Conservation (phyloP, 1,284 basidiomycete species). For the Ganoderma multipileum region DNA sequence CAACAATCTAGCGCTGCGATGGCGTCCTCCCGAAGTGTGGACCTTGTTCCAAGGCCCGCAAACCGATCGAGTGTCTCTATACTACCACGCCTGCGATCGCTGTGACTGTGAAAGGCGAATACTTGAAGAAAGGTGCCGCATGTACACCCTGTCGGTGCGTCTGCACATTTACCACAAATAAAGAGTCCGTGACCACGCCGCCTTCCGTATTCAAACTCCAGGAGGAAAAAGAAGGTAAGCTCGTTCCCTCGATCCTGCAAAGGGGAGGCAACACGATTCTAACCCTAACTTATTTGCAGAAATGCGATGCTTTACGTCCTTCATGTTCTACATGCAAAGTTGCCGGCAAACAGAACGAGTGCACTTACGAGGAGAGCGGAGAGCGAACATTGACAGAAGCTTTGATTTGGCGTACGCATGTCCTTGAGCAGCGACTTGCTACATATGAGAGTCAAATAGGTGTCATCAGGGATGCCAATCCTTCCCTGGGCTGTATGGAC, state of each 20-base stretch:
- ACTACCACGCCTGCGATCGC: conserved; percentile 18
- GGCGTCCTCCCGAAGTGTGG: conserved; percentile 34
- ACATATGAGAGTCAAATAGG: conserved; percentile 25
- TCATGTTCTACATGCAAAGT: conserved; percentile 38
- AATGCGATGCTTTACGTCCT: conserved; percentile 39
- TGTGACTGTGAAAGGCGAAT: conserved; percentile 31
- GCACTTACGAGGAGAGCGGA: conserved; percentile 37
- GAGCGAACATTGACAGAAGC: conserved; percentile 33
- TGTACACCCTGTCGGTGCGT: conserved; percentile 38
- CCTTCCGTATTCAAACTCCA: conserved; percentile 7
- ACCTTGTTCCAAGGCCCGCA: conserved; percentile 37
- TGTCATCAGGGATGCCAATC: background rate
- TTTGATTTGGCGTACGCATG: conserved; percentile 31
- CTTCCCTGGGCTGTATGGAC: background rate
- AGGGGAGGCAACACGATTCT: background rate
- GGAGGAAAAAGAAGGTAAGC: conserved; percentile 39
- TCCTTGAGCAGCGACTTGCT: conserved; percentile 35
- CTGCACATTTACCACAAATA: background rate
- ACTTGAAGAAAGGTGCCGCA: conserved; percentile 39
- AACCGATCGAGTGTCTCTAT: conserved; percentile 35
- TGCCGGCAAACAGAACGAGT: conserved; percentile 38
- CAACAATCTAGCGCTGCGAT: conserved; percentile 35
- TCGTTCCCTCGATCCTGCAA: background rate
- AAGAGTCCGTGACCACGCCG: background rate
- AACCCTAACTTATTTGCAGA: conserved; percentile 24